Percentiles rank a stretch among this genome's conserved stretches.
Evolutionary conservation across 306 rosid genomes (phyloP).

Genomic region (Albizia julibrissin): DNA sequence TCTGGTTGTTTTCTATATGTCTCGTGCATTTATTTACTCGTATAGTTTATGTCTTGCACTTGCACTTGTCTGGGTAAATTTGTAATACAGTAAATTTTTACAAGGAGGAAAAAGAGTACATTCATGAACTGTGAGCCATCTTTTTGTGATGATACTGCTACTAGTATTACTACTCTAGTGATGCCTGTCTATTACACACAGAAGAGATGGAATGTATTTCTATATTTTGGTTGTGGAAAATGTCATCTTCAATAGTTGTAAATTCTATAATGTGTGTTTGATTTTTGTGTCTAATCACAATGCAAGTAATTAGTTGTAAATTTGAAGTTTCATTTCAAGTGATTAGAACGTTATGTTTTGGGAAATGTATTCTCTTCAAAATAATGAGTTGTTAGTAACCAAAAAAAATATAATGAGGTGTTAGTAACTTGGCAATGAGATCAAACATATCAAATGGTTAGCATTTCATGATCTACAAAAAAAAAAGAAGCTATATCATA

Average conservation of each 20-base stretch:
- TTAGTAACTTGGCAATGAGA: background rate
- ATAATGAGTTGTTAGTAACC: background rate
- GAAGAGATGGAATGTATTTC: background rate
- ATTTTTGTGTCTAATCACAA: background rate
- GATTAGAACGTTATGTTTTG: background rate
- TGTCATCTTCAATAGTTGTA: background rate
- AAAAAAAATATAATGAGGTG: no score
- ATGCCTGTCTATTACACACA: background rate
- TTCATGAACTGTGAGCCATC: background rate
- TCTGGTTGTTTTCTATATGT: constrained; percentile 29
- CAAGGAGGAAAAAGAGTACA: background rate
- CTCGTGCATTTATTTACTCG: constrained; percentile 27
- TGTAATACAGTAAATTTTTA: background rate
- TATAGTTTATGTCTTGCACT: background rate
- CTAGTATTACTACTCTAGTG: background rate
- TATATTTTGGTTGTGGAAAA: background rate
- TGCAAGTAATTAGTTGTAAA: background rate
- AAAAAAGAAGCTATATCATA: background rate
- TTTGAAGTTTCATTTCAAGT: no score
- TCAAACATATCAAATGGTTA: background rate
- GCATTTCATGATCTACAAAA: background rate
- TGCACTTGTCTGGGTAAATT: constrained; percentile 17
- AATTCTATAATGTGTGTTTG: background rate
- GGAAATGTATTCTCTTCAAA: background rate
- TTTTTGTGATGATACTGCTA: background rate